These are phyloP conservation scores for Pleurozium schreberi DNA, from an alignment of 225 moss, liverwort and hornwort species.

Conservation along the genomic window DNA sequence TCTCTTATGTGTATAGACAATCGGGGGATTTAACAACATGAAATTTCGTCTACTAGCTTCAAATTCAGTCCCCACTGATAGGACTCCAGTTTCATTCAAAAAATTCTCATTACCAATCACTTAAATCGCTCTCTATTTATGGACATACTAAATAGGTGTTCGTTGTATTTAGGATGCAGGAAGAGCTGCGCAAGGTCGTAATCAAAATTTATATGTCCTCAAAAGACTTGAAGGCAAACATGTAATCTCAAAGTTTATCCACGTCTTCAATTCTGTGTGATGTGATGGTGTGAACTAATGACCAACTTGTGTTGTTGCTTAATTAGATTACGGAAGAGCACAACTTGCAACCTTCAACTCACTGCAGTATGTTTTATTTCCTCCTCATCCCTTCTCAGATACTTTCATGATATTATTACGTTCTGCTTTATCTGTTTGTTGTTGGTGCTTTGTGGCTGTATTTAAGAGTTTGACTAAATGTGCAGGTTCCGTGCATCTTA, in stretches of 20 bases:
- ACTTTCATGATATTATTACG: neutral
- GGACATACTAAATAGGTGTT: neutral
- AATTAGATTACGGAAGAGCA: slow-evolving; percentile 12
- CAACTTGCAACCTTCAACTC: slow-evolving; percentile 62
- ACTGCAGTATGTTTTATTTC: slow-evolving; percentile 42
- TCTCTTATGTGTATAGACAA: neutral
- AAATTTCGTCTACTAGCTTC: neutral
- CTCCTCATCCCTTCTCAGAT: neutral
- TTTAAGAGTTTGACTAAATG: neutral
- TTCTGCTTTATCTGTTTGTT: neutral
- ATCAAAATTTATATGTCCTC: neutral
- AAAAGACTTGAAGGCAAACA: neutral
- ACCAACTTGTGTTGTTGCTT: neutral
- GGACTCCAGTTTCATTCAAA: neutral
- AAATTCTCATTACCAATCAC: neutral
- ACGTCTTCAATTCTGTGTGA: neutral
- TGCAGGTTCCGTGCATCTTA: slow-evolving; percentile 85
- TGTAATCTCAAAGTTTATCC: neutral
- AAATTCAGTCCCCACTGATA: neutral
- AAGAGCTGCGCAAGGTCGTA: slow-evolving; percentile 27
- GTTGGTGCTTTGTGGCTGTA: neutral
- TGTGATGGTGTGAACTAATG: neutral
- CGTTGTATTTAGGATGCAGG: slow-evolving; percentile 37
- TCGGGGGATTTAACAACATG: neutral
- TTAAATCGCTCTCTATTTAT: neutral